These are phyloP conservation scores for Lyophyllum atratum DNA, from an alignment of 768 basidiomycete genomes.

Conservation along the genomic window DNA sequence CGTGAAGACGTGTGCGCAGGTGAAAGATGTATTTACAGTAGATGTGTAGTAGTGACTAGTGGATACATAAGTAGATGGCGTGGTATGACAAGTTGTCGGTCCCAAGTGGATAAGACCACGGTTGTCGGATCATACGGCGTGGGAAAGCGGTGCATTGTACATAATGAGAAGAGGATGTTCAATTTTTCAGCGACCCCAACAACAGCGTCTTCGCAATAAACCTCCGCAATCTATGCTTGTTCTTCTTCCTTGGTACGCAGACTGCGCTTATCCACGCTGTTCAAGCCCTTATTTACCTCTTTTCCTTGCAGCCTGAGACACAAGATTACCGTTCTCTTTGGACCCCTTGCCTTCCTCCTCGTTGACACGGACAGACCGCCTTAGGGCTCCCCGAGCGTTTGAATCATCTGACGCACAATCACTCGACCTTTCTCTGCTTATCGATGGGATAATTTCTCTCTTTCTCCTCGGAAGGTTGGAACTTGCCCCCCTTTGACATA, in stretches of 20 bases:
- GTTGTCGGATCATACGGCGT: constrained; percentile 8
- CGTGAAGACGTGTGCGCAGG: constrained; percentile 36
- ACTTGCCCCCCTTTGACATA: constrained; percentile 25
- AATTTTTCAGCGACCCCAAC: constrained; percentile 14
- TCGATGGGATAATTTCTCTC: constrained; percentile 56
- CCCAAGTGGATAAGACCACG: background rate
- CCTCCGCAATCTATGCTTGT: constrained; percentile 56
- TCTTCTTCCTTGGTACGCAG: constrained; percentile 37
- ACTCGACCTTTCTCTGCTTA: constrained; percentile 26
- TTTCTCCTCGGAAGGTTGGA: constrained; percentile 24
- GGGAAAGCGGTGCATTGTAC: constrained; percentile 1
- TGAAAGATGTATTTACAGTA: constrained; percentile 44
- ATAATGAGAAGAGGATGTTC: background rate
- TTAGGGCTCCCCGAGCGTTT: constrained; percentile 45
- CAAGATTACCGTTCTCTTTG: constrained; percentile 60
- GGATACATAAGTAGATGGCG: background rate
- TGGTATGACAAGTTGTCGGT: background rate
- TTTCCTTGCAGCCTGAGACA: constrained; percentile 42
- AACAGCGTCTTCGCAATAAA: constrained; percentile 9
- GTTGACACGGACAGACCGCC: constrained; percentile 79
- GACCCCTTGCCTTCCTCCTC: constrained; percentile 58
- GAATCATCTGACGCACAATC: constrained; percentile 17
- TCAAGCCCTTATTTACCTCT: constrained; percentile 6
- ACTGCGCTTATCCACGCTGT: constrained; percentile 7
- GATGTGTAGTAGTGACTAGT: no score